Evolutionary conservation across 345 rosid species (phyloP).

Genomic region (Balakata baccata): DNA sequence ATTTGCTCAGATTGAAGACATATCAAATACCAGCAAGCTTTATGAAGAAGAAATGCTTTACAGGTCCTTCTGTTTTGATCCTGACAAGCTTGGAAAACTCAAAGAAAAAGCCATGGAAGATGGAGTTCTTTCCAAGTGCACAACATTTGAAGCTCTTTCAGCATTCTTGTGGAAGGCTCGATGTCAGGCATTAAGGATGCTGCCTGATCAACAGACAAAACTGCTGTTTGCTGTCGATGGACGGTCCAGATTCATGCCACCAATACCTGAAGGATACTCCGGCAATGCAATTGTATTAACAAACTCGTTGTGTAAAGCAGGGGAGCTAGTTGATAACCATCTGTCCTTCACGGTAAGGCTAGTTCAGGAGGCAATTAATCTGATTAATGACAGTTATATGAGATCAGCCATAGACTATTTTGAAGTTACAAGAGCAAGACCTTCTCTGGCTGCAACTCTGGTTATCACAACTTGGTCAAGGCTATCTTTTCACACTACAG

Average conservation of each 20-base stretch:
- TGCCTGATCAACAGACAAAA: constrained; percentile 67
- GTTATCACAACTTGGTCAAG: constrained; percentile 82
- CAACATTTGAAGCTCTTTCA: constrained; percentile 70
- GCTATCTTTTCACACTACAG: constrained; percentile 69
- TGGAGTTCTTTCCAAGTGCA: constrained; percentile 45
- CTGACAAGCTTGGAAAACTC: constrained; percentile 55
- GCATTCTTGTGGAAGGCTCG: constrained; percentile 81
- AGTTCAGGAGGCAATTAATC: constrained; percentile 57
- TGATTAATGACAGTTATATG: constrained; percentile 69
- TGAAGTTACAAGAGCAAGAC: constrained; percentile 76
- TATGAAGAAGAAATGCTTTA: constrained; percentile 60
- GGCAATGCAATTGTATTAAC: constrained; percentile 81
- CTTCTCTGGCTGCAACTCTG: constrained; percentile 68
- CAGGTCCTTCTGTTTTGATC: constrained; percentile 61
- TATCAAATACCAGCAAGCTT: constrained; percentile 53
- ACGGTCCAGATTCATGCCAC: constrained; percentile 57
- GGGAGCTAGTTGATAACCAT: constrained; percentile 56
- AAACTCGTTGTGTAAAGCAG: constrained; percentile 53
- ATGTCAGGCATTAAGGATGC: constrained; percentile 53
- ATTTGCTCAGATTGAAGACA: constrained; percentile 64
- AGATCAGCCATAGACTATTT: constrained; percentile 87
- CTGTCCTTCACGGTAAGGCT: constrained; percentile 47
- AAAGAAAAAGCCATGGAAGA: constrained; percentile 47
- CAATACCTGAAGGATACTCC: constrained; percentile 60
- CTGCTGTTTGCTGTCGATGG: constrained; percentile 88